Evolutionary conservation across 495 filamentous ascomycete species (phyloP).

Genomic region (Durotheca rogersii): DNA sequence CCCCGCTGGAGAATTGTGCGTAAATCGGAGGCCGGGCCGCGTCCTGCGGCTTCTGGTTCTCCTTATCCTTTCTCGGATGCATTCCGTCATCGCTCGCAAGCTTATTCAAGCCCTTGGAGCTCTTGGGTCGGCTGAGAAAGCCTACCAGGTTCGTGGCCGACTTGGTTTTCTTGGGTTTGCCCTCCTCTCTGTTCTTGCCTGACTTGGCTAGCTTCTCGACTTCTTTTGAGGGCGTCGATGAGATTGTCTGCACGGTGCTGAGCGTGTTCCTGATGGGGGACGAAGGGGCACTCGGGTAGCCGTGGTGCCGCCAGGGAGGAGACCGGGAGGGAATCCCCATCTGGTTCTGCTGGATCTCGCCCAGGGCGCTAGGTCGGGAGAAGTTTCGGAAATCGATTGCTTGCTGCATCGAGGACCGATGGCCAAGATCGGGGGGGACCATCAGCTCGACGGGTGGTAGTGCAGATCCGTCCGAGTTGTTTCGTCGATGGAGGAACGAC

Average conservation of each 20-base stretch:
- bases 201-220: constrained; percentile 52
- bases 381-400: constrained; percentile 31
- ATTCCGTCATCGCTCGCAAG: constrained; percentile 40
- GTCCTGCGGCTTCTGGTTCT: constrained; percentile 62
- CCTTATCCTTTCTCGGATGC: constrained; percentile 65
- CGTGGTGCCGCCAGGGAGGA: constrained; percentile 39
- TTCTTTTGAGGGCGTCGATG: constrained; percentile 57
- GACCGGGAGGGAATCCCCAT: constrained; percentile 41
- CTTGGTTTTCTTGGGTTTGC: constrained; percentile 79
- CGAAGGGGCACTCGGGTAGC: constrained; percentile 38
- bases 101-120: constrained; percentile 55
- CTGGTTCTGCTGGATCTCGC: constrained; percentile 53
- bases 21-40: constrained; percentile 70
- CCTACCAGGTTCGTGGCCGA: constrained; percentile 75
- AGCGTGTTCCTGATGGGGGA: constrained; percentile 63
- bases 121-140: constrained; percentile 61
- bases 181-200: constrained; percentile 41
- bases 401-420: constrained; percentile 23
- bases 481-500: constrained; percentile 57
- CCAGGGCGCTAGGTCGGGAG: constrained; percentile 44
- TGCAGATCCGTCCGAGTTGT: constrained; percentile 47
- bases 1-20: constrained; percentile 62
- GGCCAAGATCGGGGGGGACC: constrained; percentile 27
- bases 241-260: constrained; percentile 67
- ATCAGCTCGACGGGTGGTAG: constrained; percentile 39